A percentile compares a stretch with the other conserved stretches of the same genome.
phyloP scores from a whole-genome alignment of 768 basidiomycete genomes.

The Trichaptum fuscoviolaceum region DNA sequence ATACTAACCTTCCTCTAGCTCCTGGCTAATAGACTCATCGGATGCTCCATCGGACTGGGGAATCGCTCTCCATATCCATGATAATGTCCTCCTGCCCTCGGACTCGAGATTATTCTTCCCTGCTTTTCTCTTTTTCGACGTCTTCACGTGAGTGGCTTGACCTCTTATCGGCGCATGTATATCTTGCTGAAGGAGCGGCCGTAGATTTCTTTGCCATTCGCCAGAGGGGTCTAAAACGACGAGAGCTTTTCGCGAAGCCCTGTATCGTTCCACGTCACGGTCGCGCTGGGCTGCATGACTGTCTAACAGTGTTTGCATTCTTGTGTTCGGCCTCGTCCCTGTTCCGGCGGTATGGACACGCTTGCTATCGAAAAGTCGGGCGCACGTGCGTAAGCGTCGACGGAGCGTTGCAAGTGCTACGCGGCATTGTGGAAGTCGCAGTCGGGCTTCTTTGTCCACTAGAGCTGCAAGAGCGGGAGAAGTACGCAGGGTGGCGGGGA shows the following conservation, averaged over 20 bases:
- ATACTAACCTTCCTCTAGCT: not conserved
- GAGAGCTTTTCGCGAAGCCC: not conserved
- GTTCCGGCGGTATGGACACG: constrained; percentile 7
- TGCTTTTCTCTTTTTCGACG: constrained; percentile 6
- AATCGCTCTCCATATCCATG: not conserved
- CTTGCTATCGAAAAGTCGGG: constrained; percentile 6
- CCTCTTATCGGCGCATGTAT: constrained; percentile 2
- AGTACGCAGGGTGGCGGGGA: constrained; percentile 11
- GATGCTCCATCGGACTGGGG: constrained; percentile 1
- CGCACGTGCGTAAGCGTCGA: constrained; percentile 12
- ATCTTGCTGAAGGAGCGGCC: constrained; percentile 2
- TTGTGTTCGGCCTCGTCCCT: constrained; percentile 6
- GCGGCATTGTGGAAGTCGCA: constrained; percentile 16
- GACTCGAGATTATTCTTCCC: constrained; percentile 10
- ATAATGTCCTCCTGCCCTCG: constrained; percentile 1
- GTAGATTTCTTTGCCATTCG: not conserved
- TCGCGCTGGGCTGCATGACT: not conserved
- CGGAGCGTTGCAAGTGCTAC: constrained; percentile 16
- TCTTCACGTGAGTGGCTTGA: not conserved
- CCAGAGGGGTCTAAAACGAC: constrained; percentile 2
- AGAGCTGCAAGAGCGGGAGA: constrained; percentile 7
- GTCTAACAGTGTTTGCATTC: not conserved
- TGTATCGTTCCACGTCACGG: constrained; percentile 1
- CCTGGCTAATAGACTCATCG: constrained; percentile 1
- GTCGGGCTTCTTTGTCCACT: constrained; percentile 15